Percentiles rank a stretch among this genome's conserved stretches.
phyloP scores from a whole-genome alignment of 768 basidiomycete species.

The Suillus lakei region DNA sequence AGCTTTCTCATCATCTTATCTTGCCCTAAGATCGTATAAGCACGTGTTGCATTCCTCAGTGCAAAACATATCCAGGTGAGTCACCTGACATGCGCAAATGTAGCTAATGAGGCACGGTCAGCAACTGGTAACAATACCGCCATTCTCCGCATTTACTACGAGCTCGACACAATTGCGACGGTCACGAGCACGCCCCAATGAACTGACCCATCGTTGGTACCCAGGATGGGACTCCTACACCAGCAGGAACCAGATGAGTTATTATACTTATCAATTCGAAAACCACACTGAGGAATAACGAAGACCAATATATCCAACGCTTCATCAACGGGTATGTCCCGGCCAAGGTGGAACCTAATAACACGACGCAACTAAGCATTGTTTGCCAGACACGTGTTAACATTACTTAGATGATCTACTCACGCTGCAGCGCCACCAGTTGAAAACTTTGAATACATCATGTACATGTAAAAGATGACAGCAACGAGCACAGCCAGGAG shows the following conservation, averaged over 20 bases:
- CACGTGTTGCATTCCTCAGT: background rate
- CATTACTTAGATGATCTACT: background rate
- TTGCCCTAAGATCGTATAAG: background rate
- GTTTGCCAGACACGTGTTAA: background rate
- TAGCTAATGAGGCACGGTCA: background rate
- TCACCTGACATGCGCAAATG: background rate
- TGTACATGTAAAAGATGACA: slow-evolving; percentile 9
- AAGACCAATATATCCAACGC: slow-evolving; percentile 29
- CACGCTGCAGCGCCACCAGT: slow-evolving; percentile 11
- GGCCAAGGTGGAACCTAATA: slow-evolving; percentile 11
- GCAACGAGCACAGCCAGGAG: slow-evolving; percentile 40
- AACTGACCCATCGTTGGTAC: background rate
- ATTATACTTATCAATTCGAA: background rate
- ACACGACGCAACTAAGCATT: background rate
- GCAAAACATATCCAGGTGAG: background rate
- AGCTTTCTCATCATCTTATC: background rate
- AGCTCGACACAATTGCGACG: too few relatives aligned
- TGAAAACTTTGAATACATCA: too few relatives aligned
- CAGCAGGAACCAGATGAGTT: background rate
- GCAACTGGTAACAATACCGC: background rate
- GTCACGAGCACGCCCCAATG: background rate
- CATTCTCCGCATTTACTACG: background rate
- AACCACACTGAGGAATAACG: slow-evolving; percentile 27
- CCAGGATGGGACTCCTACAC: background rate
- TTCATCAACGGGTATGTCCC: slow-evolving; percentile 27